Percentiles rank a stretch among this genome's conserved stretches.
These are phyloP conservation scores for Euphorbia tirucalli DNA, from an alignment of 345 rosid genomes.

Conservation along the genomic window DNA sequence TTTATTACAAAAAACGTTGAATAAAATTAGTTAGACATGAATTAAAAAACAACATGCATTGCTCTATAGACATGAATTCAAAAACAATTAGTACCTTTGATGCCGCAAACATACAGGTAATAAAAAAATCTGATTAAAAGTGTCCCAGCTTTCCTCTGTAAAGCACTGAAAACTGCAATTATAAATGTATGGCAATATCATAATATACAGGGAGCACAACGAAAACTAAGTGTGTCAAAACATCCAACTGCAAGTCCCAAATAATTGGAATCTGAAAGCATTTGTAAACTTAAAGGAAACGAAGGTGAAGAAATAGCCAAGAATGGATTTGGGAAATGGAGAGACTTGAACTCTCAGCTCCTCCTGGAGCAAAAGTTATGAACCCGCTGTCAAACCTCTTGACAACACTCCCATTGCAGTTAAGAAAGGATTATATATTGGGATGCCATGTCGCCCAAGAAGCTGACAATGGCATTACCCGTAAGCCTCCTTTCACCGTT, in stretches of 20 bases:
- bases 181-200: slow-evolving; percentile 35
- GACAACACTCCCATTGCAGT: slow-evolving; percentile 94
- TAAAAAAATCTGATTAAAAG: slow-evolving; percentile 80
- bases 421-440: slow-evolving; percentile 60
- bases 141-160: slow-evolving; percentile 81
- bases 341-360: slow-evolving; percentile 99
- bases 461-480: slow-evolving; percentile 99
- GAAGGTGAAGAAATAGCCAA: slow-evolving; percentile 2
- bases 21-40: too few relatives aligned
- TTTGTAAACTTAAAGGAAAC: not conserved
- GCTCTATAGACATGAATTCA: not conserved
- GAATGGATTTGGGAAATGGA: slow-evolving; percentile 72
- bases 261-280: slow-evolving; percentile 1
- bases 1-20: not conserved
- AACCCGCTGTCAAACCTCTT: slow-evolving; percentile 97
- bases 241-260: not conserved
- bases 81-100: slow-evolving; percentile 62
- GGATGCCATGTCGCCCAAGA: slow-evolving; percentile 93
- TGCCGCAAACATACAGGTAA: slow-evolving; percentile 78
- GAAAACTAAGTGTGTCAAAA: slow-evolving; percentile 4
- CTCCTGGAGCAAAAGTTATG: slow-evolving; percentile 74
- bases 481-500: slow-evolving; percentile 64
- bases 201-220: slow-evolving; percentile 26
- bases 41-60: too few relatives aligned
- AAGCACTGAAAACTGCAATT: slow-evolving; percentile 73